Conservation (phyloP, 331 rosid genomes). For the Quercus phellos region DNA sequence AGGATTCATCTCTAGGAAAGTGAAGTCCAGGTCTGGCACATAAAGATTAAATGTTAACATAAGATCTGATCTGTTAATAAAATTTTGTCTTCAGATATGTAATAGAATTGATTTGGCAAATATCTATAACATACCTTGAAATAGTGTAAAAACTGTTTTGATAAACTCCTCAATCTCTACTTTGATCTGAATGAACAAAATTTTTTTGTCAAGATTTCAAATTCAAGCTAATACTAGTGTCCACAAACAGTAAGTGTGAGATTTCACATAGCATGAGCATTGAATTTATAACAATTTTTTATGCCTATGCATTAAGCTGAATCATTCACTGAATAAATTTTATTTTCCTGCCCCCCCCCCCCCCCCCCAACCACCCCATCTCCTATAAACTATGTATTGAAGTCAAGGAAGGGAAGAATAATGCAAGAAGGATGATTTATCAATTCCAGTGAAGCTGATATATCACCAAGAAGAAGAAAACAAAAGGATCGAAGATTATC, state of each 20-base stretch:
- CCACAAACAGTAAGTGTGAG: background rate
- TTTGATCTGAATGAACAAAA: slow-evolving; percentile 46
- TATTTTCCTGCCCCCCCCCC: no score
- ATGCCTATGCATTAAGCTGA: background rate
- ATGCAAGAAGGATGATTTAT: no score
- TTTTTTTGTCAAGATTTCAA: slow-evolving; percentile 7
- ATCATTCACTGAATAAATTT: background rate
- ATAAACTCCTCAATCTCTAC: slow-evolving; percentile 77
- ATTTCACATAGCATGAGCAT: background rate
- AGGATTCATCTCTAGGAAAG: slow-evolving; percentile 97
- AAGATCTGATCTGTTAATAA: background rate
- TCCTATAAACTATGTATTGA: no score
- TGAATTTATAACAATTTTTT: no score
- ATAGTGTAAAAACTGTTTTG: slow-evolving; percentile 57
- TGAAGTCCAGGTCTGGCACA: slow-evolving; percentile 85
- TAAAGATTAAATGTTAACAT: slow-evolving; percentile 7
- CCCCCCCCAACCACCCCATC: no score
- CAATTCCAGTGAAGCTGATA: background rate
- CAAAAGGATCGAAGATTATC: background rate
- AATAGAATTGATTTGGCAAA: slow-evolving; percentile 1
- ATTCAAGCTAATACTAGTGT: background rate
- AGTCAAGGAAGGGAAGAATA: no score
- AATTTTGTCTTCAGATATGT: background rate
- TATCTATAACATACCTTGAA: slow-evolving; percentile 57
- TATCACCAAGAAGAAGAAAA: background rate